Evolutionary conservation across 1,284 basidiomycete species (phyloP).

Genomic region (Xanthoconium separans): DNA sequence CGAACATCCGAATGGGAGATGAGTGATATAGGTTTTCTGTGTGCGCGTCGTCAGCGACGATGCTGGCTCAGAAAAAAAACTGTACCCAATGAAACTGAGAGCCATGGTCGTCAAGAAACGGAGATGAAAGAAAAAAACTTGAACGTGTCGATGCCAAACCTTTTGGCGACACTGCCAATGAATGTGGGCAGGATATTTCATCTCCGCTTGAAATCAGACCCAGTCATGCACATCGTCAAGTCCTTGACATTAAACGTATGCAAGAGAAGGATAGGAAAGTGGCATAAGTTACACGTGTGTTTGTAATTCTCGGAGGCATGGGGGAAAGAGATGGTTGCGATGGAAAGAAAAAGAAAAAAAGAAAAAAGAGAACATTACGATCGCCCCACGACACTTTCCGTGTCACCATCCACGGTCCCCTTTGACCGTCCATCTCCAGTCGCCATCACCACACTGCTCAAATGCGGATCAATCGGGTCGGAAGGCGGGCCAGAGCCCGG

Average conservation of each 20-base stretch:
- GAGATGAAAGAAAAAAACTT: slow-evolving; percentile 17
- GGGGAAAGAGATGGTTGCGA: background rate
- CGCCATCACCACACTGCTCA: slow-evolving; percentile 30
- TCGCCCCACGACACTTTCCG: slow-evolving; percentile 25
- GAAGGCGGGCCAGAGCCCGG: slow-evolving; percentile 39
- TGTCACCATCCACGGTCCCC: slow-evolving; percentile 21
- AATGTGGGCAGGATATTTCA: slow-evolving; percentile 13
- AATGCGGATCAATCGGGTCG: slow-evolving; percentile 51
- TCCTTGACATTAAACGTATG: background rate
- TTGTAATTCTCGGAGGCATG: background rate
- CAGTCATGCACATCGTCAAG: background rate
- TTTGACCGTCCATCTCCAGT: slow-evolving; percentile 28
- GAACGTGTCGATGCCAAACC: slow-evolving; percentile 8
- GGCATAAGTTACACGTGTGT: slow-evolving; percentile 22
- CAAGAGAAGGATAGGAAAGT: background rate
- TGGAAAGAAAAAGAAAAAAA: background rate
- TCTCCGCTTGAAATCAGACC: slow-evolving; percentile 26
- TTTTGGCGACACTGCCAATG: slow-evolving; percentile 13
- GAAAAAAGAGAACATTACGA: slow-evolving; percentile 1
- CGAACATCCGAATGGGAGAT: slow-evolving; percentile 90
- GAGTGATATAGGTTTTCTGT: slow-evolving; percentile 86
- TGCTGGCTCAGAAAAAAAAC: background rate
- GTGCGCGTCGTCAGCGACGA: slow-evolving; percentile 7
- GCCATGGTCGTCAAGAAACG: slow-evolving; percentile 47
- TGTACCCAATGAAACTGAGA: slow-evolving; percentile 70